Evolutionary conservation across 2,329 filamentous ascomycete genomes (phyloP).

Genomic region (Aspergillus tamarii): DNA sequence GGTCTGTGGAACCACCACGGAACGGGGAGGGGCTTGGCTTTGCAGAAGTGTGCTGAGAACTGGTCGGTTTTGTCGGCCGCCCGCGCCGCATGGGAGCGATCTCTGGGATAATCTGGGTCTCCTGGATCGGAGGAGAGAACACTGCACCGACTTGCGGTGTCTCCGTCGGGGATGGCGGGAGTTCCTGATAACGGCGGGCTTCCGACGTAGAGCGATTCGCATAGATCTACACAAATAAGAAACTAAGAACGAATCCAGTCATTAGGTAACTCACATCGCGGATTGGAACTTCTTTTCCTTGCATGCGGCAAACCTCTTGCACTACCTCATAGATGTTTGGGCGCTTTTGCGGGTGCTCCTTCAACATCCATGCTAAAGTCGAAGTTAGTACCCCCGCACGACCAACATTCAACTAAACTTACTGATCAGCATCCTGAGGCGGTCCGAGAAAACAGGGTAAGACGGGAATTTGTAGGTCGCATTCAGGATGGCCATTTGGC

Average conservation of each 20-base stretch:
- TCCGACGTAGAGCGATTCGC: constrained; percentile 67
- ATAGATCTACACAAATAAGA: constrained; percentile 65
- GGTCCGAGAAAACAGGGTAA: constrained; percentile 87
- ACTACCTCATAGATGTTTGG: constrained; percentile 96
- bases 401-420: constrained; percentile 32
- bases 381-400: constrained; percentile 25
- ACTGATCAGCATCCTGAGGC: constrained; percentile 89
- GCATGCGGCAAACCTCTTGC: constrained; percentile 84
- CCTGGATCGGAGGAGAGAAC: constrained; percentile 73
- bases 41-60: constrained; percentile 49
- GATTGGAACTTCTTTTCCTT: constrained; percentile 81
- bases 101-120: constrained; percentile 77
- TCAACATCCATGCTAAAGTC: constrained; percentile 74
- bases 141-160: constrained; percentile 74
- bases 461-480: constrained; percentile 89
- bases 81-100: constrained; percentile 94
- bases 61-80: constrained; percentile 61
- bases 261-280: constrained; percentile 70
- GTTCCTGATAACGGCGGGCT: constrained; percentile 60
- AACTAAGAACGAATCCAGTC: background rate
- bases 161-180: constrained; percentile 60
- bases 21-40: constrained; percentile 71
- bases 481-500: constrained; percentile 95
- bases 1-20: constrained; percentile 72
- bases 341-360: constrained; percentile 75